These are phyloP conservation scores for Pseudocercospora ulei DNA, from an alignment of 2,329 filamentous ascomycete genomes.

Conservation along the genomic window DNA sequence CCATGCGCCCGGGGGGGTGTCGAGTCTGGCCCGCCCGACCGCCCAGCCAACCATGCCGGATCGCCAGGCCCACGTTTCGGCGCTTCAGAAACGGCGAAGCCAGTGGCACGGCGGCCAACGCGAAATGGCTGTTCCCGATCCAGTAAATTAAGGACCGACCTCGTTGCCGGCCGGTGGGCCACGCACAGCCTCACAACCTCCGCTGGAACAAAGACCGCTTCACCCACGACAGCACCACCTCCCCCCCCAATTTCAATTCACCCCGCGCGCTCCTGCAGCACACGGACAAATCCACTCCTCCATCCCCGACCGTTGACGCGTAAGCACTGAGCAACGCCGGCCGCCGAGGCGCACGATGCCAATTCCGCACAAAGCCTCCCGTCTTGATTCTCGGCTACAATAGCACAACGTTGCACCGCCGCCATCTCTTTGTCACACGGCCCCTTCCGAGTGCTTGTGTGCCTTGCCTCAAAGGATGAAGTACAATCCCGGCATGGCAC, in stretches of 20 bases:
- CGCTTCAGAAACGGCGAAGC: conserved; percentile 5
- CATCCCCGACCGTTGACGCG: conserved; percentile 4
- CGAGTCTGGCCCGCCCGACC: conserved; percentile 5
- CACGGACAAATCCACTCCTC: conserved; percentile 1
- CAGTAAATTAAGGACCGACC: conserved; percentile 4
- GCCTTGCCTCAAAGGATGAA: conserved; percentile 3
- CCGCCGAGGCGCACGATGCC: conserved; percentile 1
- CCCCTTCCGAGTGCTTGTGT: too few relatives aligned
- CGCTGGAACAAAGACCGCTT: too few relatives aligned
- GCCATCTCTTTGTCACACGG: neutral
- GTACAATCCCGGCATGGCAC: too few relatives aligned
- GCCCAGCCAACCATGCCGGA: conserved; percentile 3
- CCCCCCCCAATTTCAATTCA: too few relatives aligned
- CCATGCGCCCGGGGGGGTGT: conserved; percentile 1
- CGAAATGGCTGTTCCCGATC: neutral
- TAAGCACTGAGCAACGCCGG: conserved; percentile 6
- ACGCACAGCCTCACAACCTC: conserved; percentile 8
- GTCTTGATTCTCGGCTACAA: neutral
- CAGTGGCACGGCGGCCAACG: neutral
- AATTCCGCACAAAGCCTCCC: too few relatives aligned
- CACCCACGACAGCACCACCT: too few relatives aligned
- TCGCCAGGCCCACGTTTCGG: conserved; percentile 7
- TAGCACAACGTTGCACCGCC: neutral
- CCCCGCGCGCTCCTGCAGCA: neutral
- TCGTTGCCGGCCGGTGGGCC: neutral